These are phyloP conservation scores for Coniochaeta pulveracea DNA, from an alignment of 2,329 filamentous ascomycete species.

Conservation along the genomic window DNA sequence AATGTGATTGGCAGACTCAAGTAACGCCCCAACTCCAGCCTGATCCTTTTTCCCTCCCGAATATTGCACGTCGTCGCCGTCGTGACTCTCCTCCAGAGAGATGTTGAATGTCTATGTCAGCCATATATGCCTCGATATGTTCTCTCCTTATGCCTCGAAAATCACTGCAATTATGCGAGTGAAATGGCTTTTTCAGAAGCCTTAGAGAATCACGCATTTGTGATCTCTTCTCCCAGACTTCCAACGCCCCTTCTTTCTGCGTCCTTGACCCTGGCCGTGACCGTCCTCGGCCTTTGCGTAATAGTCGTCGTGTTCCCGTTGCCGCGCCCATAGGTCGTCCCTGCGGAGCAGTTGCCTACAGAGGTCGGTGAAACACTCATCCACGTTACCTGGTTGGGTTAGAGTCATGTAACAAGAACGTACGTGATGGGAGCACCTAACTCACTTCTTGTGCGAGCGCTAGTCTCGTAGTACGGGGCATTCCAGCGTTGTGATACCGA, in stretches of 20 bases:
- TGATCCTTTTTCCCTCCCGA: no score
- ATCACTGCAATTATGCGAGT: no score
- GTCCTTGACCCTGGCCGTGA: conserved; percentile 8
- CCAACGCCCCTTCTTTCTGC: conserved; percentile 1
- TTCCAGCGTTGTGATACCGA: conserved; percentile 79
- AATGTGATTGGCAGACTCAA: no score
- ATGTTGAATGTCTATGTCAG: neutral
- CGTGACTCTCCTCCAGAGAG: neutral
- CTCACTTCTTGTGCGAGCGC: conserved; percentile 62
- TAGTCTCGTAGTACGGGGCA: conserved; percentile 85
- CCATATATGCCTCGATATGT: neutral
- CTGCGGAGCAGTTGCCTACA: conserved; percentile 74
- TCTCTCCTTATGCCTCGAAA: neutral
- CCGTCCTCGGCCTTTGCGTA: conserved; percentile 29
- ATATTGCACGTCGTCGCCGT: conserved; percentile 2
- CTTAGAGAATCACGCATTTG: conserved; percentile 13
- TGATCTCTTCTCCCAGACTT: no score
- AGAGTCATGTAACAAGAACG: neutral
- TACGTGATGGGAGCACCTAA: neutral
- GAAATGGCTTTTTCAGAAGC: no score
- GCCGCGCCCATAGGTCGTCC: conserved; percentile 39
- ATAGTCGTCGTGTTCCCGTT: conserved; percentile 24
- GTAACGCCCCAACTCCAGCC: neutral
- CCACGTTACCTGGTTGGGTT: conserved; percentile 55
- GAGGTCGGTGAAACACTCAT: conserved; percentile 79